Base-by-base conservation (phyloP, 345 rosid species). In the Salix caprea region DNA sequence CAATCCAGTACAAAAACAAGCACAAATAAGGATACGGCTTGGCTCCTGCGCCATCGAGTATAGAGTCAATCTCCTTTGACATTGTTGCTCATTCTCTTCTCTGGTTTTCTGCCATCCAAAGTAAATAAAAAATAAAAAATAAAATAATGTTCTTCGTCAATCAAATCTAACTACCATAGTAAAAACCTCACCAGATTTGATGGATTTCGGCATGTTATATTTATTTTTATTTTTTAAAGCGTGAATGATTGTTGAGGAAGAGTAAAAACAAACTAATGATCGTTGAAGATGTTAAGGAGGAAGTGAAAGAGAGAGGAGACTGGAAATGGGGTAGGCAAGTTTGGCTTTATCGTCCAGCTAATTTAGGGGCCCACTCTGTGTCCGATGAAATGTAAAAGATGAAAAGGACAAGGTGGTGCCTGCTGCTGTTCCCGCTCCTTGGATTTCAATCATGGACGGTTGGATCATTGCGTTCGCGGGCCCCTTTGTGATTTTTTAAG, bases 21-120 rank as follows among this genome's bases (percentile, higher is more conserved):
- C 14, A 23, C 9, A 2, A 2, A 15, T 3, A 18, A 85, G 85
- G 78, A 76, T 88, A 93, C 97, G 86, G 74, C 80, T 85, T 89
- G 21, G 80, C 79, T 78, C 96, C 93, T 39, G 90, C 89, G 34
- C 88, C 90, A 10, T 81, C 86, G 58, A 91, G 87, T 13, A 85
- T 85, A 18, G 89, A 80, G 84, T 90, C 96, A 46, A 76, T 46
- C 46, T 87, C 94, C 72, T 83, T 71, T 50, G 80, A 84, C 97
- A 93, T 93, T 74, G 65, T 78, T 69, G 18, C 36, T 56, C 46
- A 10, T 69, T 26, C 46, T 76, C 34, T 23, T 13, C 5, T 12
- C 36, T 34, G 37, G 0, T 19, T 52, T 42, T 72, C 65, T 21
- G 32, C 16, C 54, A 32, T 14, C 52, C 19, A 58, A 60, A 36